These are phyloP conservation scores for Tuber magnatum DNA, from an alignment of 495 filamentous ascomycete genomes.

Conservation along the genomic window DNA sequence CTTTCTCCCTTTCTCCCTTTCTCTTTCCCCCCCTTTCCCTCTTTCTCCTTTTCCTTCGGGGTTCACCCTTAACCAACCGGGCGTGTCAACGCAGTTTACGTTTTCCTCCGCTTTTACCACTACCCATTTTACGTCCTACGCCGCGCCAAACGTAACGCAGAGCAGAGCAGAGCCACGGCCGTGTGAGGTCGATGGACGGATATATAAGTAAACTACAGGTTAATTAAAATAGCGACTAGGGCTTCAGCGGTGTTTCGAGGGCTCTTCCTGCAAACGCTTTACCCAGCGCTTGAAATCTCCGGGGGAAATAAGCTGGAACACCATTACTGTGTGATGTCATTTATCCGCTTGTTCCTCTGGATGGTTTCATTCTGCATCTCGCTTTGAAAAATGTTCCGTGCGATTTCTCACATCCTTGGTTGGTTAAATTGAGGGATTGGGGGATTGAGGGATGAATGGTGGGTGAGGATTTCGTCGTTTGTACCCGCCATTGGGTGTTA, in stretches of 20 bases:
- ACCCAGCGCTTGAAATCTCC: not conserved
- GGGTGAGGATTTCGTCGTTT: not conserved
- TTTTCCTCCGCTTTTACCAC: not conserved
- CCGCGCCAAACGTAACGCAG: not conserved
- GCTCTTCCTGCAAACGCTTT: not conserved
- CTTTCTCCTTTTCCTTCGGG: not conserved
- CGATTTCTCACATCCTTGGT: not conserved
- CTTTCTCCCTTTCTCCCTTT: not conserved
- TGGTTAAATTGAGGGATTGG: not conserved
- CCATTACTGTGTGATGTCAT: not conserved
- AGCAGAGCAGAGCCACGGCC: not conserved
- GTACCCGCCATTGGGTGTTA: not conserved
- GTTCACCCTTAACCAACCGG: not conserved
- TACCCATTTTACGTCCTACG: not conserved
- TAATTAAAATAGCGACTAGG: not conserved
- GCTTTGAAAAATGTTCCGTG: not conserved
- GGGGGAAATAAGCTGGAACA: not conserved
- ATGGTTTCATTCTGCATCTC: not conserved
- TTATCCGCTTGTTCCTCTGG: not conserved
- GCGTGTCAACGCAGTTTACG: not conserved
- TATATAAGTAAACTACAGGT: not conserved
- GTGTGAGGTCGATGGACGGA: not conserved
- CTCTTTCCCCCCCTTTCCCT: no score
- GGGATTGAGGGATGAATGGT: not conserved
- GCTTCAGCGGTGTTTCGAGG: not conserved